These are phyloP conservation scores for Neurospora africana DNA, from an alignment of 495 filamentous ascomycete species.

Conservation along the genomic window DNA sequence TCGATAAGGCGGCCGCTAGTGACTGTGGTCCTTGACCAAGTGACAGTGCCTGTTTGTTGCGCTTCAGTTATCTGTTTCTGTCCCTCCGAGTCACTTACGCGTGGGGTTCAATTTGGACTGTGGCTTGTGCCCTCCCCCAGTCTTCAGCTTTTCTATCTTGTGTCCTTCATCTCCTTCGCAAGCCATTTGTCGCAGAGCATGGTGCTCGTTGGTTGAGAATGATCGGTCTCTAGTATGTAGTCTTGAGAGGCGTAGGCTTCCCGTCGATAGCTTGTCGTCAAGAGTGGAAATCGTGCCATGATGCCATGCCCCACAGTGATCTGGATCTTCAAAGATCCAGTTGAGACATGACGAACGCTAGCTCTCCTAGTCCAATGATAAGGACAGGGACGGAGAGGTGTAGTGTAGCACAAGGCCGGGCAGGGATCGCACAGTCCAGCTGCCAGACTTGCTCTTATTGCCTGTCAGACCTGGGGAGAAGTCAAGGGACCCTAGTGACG, in stretches of 20 bases:
- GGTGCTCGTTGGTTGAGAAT: not conserved
- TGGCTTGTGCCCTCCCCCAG: not conserved
- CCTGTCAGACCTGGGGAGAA: not conserved
- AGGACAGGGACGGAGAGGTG: not conserved
- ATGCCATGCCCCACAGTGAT: not conserved
- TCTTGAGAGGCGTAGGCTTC: not conserved
- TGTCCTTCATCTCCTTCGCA: not conserved
- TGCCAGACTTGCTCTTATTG: not conserved
- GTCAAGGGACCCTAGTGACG: not conserved
- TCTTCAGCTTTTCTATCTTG: not conserved
- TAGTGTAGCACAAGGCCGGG: not conserved
- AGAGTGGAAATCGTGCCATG: not conserved
- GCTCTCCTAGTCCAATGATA: not conserved
- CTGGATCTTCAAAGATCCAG: not conserved
- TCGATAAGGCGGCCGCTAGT: not conserved
- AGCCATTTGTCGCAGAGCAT: not conserved
- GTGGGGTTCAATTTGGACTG: not conserved
- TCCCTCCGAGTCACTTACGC: not conserved
- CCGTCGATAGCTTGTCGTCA: not conserved
- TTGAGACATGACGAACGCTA: not conserved
- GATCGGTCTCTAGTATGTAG: not conserved
- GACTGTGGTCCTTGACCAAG: not conserved
- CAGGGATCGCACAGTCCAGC: not conserved
- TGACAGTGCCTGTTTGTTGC: not conserved
- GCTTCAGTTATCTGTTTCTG: not conserved